Base-by-base conservation (phyloP, 2,329 filamentous ascomycete genomes). In the Colletotrichum chrysophilum region DNA sequence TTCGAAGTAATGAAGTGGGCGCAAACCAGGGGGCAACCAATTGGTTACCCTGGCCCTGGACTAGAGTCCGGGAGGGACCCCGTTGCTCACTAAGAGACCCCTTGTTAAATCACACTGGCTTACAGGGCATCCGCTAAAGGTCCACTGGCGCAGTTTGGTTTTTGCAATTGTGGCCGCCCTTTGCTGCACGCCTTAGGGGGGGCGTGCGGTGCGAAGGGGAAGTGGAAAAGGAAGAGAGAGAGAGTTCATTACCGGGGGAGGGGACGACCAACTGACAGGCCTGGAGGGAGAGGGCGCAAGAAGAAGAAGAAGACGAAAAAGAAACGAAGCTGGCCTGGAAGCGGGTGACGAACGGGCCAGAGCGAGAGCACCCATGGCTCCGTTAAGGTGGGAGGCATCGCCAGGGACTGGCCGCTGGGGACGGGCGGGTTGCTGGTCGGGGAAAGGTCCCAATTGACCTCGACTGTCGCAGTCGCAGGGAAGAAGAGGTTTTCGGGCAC, bases 81-180 rank as follows among this genome's bases (percentile, higher is more conserved):
- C 66, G 26, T 56, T 38, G 43, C 18, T 61, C 32, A 68, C 73
- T 68, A 72, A 64, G 30, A 32, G 18, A 26, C 60, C 70, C 69
- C 64, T 43, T 75, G 56, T 18, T 56, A 58, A 70, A 68, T 58
- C 56, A 72, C 64, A 43, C 64, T 73, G 56, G 30, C 64, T 68
- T n/a, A 12, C 56, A 73, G 64, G 73, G 34, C 70, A 68, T 24
- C 69, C 69, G 43, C 64, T 60, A 58, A 52, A 75, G 73, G 64
- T 26, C 56, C 73, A 72, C 38, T 36, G 69, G 26, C 32, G 56
- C 55, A 64, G 16, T 73, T 69, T 52, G 10, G 26, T 73, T 58
- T 66, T 66, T 34, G 58, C 48, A 30, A 48, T 34, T 43, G 28
- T 14, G 61, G 67, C 24, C 34, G 61, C 38, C n/a, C 28, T 34